Evolutionary conservation across 2,329 filamentous ascomycete species (phyloP), one percentile per base, ranked within the genome.

Genomic region (Cytospora paraplurivora): DNA sequence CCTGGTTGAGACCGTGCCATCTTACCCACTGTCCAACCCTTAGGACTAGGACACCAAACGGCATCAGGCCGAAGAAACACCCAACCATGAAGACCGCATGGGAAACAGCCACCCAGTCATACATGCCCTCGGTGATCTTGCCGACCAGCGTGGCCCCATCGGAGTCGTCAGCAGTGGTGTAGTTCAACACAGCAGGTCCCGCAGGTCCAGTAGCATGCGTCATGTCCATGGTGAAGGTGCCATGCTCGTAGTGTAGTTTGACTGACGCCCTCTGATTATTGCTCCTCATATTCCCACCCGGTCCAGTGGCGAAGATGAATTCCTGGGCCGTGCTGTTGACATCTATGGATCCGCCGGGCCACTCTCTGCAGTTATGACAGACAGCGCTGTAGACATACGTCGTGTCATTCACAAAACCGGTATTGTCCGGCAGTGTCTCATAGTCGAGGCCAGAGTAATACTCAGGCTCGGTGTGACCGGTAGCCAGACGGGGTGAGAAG

Each of bases 231-330:
- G 73, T 76, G 71, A 88, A 88, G 7, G 73, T 72, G 52, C 86
- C 85, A 67, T 82, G 85, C 52, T 76, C 77, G 50, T 74, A 71
- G 71, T 88, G 86, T 50, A 81, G 79, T 69, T 79, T 79, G 61
- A 87, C 76, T 12, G 74, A 74, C 0, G 81, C 82, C 12, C 74
- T 73, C 2, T 69, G 59, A 41, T 75, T 74, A 67, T 86, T 74
- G 61, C 77, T 82, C 27, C 73, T 71, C 33, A 81, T 73, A 17
- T 72, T 69, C 47, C 78, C 79, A n/a, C 71, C 68, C 6, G 82
- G 81, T 0, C 86, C 86, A 27, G 82, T 74, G 19, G 83, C 86
- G 70, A 81, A 88, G 61, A 87, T 81, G 73, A 83, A 85, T 49
- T 75, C 74, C 66, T 82, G 78, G 15, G 74, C 72, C 15, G 73